A percentile compares a stretch with the other conserved stretches of the same genome.
phyloP scores from a whole-genome alignment of 768 basidiomycete species.

The Heimioporus sp. region DNA sequence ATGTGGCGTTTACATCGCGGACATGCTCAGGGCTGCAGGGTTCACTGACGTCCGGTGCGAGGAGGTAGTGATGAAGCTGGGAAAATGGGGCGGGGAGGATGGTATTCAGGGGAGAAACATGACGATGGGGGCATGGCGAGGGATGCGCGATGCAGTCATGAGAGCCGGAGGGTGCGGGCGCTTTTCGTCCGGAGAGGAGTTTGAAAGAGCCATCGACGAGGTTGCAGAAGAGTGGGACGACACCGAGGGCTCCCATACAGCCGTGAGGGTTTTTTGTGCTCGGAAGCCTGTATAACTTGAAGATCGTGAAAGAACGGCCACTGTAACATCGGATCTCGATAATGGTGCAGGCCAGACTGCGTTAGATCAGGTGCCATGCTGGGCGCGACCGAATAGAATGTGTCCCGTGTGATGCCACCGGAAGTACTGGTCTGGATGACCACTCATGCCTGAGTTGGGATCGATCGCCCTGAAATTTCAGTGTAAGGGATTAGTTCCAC shows the following conservation, averaged over 20 bases:
- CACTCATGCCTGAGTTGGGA: too few relatives aligned
- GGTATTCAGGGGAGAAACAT: constrained; percentile 16
- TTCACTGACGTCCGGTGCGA: constrained; percentile 19
- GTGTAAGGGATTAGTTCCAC: too few relatives aligned
- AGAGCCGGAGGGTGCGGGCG: constrained; percentile 12
- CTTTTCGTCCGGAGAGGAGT: constrained; percentile 18
- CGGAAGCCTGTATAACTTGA: constrained; percentile 12
- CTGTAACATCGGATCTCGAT: too few relatives aligned
- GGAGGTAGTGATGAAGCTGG: constrained; percentile 15
- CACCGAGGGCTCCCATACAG: constrained; percentile 10
- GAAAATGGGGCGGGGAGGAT: constrained; percentile 25
- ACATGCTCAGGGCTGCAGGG: constrained; percentile 19
- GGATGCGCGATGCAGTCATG: constrained; percentile 21
- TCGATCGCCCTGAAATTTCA: too few relatives aligned
- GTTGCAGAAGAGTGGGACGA: constrained; percentile 27
- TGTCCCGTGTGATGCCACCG: too few relatives aligned
- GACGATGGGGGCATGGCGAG: constrained; percentile 19
- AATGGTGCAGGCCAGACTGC: too few relatives aligned
- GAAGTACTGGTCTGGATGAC: too few relatives aligned
- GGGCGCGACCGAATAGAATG: too few relatives aligned
- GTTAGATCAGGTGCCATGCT: too few relatives aligned
- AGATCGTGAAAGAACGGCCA: too few relatives aligned
- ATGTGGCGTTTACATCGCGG: constrained; percentile 10
- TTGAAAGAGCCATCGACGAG: constrained; percentile 14
- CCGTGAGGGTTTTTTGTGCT: constrained; percentile 6